These are phyloP conservation scores for Casuarina cunninghamiana DNA, from an alignment of 306 rosid species.

Conservation along the genomic window DNA sequence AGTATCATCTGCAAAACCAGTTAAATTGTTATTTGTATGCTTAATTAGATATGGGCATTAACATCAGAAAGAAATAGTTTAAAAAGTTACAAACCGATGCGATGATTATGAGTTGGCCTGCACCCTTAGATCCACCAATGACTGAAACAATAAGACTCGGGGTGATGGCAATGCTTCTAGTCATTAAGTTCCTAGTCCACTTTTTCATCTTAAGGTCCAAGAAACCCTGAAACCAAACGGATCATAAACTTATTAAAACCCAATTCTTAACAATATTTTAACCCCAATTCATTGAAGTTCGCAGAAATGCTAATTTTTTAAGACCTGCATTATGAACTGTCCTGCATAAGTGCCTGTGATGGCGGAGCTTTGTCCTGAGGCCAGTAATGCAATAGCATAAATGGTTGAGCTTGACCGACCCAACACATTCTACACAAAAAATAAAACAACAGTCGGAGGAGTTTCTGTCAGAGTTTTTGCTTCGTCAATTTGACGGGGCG, in stretches of 20 bases:
- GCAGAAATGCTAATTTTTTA: neutral
- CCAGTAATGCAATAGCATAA: slow-evolving; percentile 82
- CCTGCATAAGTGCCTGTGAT: slow-evolving; percentile 98
- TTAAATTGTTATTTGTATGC: neutral
- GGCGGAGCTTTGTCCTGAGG: slow-evolving; percentile 95
- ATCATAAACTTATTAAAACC: neutral
- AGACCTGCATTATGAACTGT: slow-evolving; percentile 85
- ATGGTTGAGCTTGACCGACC: slow-evolving; percentile 72
- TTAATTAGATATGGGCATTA: neutral
- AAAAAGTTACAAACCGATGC: slow-evolving; percentile 57
- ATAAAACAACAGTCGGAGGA: neutral
- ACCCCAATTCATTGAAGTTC: too few relatives aligned
- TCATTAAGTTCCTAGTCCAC: slow-evolving; percentile 73
- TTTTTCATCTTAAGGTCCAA: slow-evolving; percentile 78
- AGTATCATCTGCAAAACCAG: slow-evolving; percentile 78
- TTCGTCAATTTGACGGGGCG: neutral
- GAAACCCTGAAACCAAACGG: slow-evolving; percentile 58
- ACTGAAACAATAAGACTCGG: slow-evolving; percentile 88
- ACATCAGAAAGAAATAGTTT: neutral
- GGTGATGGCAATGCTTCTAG: slow-evolving; percentile 73
- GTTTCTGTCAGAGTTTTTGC: neutral
- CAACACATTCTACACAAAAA: slow-evolving; percentile 60
- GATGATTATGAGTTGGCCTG: slow-evolving; percentile 59
- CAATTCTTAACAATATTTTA: neutral
- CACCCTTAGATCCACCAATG: slow-evolving; percentile 57